Conservation (phyloP, 176 grass and related monocot species). For the Canna indica region DNA sequence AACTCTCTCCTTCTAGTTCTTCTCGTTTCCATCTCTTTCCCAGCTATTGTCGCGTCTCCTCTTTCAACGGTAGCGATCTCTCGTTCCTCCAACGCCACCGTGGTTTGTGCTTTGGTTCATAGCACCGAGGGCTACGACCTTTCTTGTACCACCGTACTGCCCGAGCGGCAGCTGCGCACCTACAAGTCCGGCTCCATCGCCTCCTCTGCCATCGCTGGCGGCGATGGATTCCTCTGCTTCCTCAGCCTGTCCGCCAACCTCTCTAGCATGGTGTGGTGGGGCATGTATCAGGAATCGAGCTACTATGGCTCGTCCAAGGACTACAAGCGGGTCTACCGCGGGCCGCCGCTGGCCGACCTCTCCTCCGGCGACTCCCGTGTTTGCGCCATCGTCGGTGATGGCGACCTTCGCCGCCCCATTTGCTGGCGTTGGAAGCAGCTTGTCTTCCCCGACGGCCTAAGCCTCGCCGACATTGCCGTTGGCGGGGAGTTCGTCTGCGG, state of each 20-base stretch:
- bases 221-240: slow-evolving; percentile 67
- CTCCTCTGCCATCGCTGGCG: slow-evolving; percentile 57
- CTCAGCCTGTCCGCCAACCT: slow-evolving; percentile 19
- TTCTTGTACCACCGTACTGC: slow-evolving; percentile 44
- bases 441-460: neutral
- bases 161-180: slow-evolving; percentile 1
- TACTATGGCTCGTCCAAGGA: neutral
- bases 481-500: slow-evolving; percentile 66
- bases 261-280: slow-evolving; percentile 82
- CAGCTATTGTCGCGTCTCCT: slow-evolving; percentile 4
- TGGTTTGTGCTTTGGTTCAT: slow-evolving; percentile 69
- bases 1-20: neutral
- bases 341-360: slow-evolving; percentile 43
- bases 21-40: neutral
- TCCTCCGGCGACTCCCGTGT: slow-evolving; percentile 48
- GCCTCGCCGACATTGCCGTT: slow-evolving; percentile 57
- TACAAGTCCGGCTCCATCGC: slow-evolving; percentile 39
- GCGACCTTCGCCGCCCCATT: slow-evolving; percentile 26
- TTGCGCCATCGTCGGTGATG: slow-evolving; percentile 45
- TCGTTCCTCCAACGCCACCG: slow-evolving; percentile 27
- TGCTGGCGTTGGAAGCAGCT: slow-evolving; percentile 80
- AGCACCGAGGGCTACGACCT: slow-evolving; percentile 26
- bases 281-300: slow-evolving; percentile 20
- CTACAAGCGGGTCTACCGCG: slow-evolving; percentile 55
- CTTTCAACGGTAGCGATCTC: slow-evolving; percentile 66